phyloP scores from a whole-genome alignment of 331 rosid genomes.

The Pyrus hybrid region DNA sequence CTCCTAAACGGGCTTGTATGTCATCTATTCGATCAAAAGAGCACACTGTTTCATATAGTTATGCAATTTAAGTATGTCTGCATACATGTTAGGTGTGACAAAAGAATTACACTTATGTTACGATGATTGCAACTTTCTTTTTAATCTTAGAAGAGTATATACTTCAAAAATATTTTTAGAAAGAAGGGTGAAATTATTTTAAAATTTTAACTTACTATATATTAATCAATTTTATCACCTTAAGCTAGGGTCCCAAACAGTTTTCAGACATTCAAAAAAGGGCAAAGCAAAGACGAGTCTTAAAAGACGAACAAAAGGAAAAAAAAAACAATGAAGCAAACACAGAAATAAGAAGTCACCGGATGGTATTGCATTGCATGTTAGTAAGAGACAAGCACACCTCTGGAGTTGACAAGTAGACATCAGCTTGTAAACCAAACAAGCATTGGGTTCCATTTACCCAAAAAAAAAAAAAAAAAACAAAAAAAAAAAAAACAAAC shows the following conservation, averaged over 20 bases:
- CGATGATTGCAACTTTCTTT: no score
- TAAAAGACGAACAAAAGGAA: neutral
- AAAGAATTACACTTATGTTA: no score
- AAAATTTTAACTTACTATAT: no score
- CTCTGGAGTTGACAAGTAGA: conserved; percentile 17
- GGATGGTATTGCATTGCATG: neutral
- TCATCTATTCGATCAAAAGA: no score
- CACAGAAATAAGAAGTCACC: conserved; percentile 19
- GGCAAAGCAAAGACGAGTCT: neutral
- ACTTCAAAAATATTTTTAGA: no score
- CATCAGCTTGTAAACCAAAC: conserved; percentile 16
- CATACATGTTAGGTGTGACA: no score
- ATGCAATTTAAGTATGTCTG: no score
- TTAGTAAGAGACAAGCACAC: conserved; percentile 12
- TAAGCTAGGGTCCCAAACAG: neutral
- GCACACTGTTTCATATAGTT: no score
- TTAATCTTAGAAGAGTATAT: no score
- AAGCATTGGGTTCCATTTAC: conserved; percentile 37
- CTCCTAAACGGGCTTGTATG: no score
- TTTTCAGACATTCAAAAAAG: neutral
- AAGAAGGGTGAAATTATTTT: no score
- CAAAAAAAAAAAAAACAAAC: no score
- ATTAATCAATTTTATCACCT: neutral
- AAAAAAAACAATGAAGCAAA: neutral
- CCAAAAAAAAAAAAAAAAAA: neutral